phyloP scores from a whole-genome alignment of 2,329 filamentous ascomycete species.

The Botrytis hyacinthi region DNA sequence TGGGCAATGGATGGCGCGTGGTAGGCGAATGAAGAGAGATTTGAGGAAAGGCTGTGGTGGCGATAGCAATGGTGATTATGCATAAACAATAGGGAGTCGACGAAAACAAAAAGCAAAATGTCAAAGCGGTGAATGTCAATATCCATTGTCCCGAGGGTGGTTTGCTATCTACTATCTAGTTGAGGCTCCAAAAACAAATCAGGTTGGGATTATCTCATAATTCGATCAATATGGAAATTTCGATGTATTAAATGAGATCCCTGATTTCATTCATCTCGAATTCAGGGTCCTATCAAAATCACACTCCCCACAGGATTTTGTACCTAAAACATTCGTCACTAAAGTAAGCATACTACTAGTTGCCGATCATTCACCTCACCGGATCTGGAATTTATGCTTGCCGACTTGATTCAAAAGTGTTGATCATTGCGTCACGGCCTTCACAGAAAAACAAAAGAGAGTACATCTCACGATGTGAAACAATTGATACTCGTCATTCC shows the following conservation, averaged over 20 bases:
- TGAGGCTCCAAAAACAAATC: background rate
- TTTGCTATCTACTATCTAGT: background rate
- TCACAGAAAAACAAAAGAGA: background rate
- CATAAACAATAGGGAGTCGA: background rate
- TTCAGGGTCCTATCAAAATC: background rate
- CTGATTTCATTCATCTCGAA: background rate
- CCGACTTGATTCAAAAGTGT: background rate
- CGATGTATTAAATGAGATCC: background rate
- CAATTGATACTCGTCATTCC: background rate
- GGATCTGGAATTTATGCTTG: background rate
- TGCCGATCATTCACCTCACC: background rate
- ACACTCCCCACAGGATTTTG: background rate
- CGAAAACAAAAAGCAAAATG: background rate
- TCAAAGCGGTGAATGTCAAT: background rate
- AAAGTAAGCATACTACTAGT: background rate
- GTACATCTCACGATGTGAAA: background rate
- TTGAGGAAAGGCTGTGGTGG: background rate
- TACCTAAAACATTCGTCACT: background rate
- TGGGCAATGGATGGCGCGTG: background rate
- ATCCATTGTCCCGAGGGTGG: background rate
- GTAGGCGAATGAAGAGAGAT: background rate
- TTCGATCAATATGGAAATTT: background rate
- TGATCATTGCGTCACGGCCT: background rate
- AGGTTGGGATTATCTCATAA: background rate
- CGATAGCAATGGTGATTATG: background rate